Evolutionary conservation across 345 rosid species (phyloP).

Genomic region (Populus simonii): DNA sequence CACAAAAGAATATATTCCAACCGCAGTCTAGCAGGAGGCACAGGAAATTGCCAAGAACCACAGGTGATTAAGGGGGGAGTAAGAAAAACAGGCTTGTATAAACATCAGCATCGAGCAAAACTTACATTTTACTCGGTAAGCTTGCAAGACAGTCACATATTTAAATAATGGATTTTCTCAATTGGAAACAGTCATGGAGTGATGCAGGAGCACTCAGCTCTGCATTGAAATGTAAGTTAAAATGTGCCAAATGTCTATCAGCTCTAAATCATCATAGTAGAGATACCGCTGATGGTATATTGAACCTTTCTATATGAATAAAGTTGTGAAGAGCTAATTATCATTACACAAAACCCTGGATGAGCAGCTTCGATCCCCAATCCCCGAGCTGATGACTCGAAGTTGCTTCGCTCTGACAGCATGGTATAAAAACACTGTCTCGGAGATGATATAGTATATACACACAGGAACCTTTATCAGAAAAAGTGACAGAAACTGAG

Average conservation of each 20-base stretch:
- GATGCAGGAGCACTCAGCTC: not conserved
- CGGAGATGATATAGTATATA: not conserved
- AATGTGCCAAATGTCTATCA: not conserved
- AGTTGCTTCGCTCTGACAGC: not conserved
- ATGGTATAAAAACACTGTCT: not conserved
- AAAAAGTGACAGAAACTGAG: not conserved
- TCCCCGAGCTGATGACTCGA: not conserved
- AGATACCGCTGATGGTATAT: not conserved
- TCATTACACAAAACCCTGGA: not conserved
- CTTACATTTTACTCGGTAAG: not conserved
- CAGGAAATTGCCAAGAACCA: not conserved
- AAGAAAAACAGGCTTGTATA: not conserved
- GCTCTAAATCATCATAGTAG: not conserved
- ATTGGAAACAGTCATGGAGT: not conserved
- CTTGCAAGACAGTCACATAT: not conserved
- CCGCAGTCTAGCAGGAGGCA: not conserved
- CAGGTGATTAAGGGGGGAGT: not conserved
- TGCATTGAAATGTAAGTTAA: not conserved
- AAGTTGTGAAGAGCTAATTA: not conserved
- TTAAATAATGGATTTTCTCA: not conserved
- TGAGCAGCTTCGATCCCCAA: not conserved
- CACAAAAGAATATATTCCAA: too few species aligned
- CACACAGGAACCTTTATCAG: not conserved
- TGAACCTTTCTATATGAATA: not conserved
- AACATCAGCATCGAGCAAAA: not conserved